Base-by-base conservation (phyloP, 352 stramenopile genomes). In the Globisporangium megalacanthum region DNA sequence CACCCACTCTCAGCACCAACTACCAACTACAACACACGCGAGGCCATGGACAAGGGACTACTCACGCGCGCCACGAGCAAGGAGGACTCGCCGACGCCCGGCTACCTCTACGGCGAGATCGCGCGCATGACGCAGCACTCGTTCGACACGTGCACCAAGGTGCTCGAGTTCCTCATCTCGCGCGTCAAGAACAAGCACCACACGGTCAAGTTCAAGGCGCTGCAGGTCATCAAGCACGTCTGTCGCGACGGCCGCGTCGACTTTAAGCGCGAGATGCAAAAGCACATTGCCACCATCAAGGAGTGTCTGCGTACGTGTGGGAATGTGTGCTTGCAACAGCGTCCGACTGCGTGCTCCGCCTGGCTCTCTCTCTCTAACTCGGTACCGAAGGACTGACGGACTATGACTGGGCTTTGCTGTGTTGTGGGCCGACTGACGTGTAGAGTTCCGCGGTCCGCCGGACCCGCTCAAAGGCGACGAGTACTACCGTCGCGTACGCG, bases 51-150 rank as follows among this genome's bases (percentile, higher is more conserved):
- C 83, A 97, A 97, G 64, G 79, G 79, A 45, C 71, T 97, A 68
- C 73, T 98, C 45, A 88, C 79, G 31, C 91, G 94, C 52, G 95
- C 95, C 35, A 98, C 95, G 49, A 96, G 93, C 66, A 88, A 92
- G 69, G 92, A 97, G 70, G 86, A 97, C 49, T 83, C 88, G 60
- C 95, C 95, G 11, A 98, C 95, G 44, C 95, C 94, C 11, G 95
- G 95, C 29, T 98, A 98, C 70, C 81, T 98, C 65, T 98, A 98
- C 71, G 84, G 93, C 45, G 95, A 98, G 77, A 98, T 98, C 67
- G 86, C 88, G 56, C 84, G 84, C 71, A 97, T 96, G 88, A 96
- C 88, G 60, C 80, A 95, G 66, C 86, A 95, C 59, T 93, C 80
- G 61, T 95, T 92, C 69, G 86, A 96, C 58, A 96, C 82, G 61